Conservation (phyloP, 805 yeast genomes). For the Hanseniaspora pseudoguilliermondii region DNA sequence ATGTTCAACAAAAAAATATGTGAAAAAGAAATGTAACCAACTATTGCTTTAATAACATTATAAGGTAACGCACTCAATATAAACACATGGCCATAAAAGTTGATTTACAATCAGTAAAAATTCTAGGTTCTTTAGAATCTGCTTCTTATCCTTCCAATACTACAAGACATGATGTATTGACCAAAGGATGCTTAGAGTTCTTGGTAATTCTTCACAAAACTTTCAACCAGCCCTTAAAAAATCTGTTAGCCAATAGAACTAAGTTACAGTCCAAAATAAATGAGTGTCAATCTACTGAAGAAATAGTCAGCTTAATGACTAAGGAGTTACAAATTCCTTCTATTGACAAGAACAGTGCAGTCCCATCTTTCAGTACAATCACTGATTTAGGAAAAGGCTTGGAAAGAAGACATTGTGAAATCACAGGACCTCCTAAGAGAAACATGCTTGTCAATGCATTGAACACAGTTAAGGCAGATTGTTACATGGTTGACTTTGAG, state of each 20-base stretch:
- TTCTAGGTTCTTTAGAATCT: conserved; percentile 26
- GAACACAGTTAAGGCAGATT: conserved; percentile 55
- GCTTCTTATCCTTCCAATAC: conserved; percentile 30
- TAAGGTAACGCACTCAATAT: too few species aligned
- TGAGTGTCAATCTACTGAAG: conserved; percentile 13
- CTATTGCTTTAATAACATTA: neutral
- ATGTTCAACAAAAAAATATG: neutral
- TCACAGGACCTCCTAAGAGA: conserved; percentile 77
- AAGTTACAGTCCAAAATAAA: conserved; percentile 49
- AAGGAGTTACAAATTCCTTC: conserved; percentile 39
- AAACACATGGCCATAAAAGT: conserved; percentile 19
- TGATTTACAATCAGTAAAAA: conserved; percentile 27
- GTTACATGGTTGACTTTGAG: conserved; percentile 80
- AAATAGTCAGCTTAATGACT: conserved; percentile 44
- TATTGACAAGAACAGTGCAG: conserved; percentile 52
- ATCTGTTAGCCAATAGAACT: conserved; percentile 50
- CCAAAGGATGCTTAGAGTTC: conserved; percentile 43
- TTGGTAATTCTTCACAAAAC: conserved; percentile 62
- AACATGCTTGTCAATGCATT: conserved; percentile 75
- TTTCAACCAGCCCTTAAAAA: conserved; percentile 49
- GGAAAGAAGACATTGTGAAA: conserved; percentile 63
- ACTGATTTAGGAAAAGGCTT: conserved; percentile 54
- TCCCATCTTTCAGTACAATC: conserved; percentile 41
- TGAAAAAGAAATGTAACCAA: neutral
- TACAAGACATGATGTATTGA: conserved; percentile 29